These are phyloP conservation scores for Monosporozyma yasuniensis DNA, from an alignment of 805 yeast species.

Conservation along the genomic window DNA sequence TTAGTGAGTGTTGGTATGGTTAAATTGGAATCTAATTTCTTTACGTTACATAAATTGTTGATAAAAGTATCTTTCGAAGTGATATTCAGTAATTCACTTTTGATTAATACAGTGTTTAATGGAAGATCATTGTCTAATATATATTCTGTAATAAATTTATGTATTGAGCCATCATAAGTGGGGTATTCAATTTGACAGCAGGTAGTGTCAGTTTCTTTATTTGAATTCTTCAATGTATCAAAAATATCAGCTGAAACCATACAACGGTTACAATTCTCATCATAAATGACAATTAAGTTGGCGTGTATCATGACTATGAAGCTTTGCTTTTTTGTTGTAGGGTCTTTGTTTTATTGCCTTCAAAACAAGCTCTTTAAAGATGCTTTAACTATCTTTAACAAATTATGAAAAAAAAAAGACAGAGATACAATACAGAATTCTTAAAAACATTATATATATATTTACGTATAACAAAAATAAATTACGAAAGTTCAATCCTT, in stretches of 20 bases:
- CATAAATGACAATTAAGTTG: constrained; percentile 2
- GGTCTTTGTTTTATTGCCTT: background rate
- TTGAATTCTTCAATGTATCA: background rate
- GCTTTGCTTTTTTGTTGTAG: background rate
- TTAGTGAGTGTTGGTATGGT: constrained; percentile 10
- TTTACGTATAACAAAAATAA: no score
- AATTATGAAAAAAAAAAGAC: no score
- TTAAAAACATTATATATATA: no score
- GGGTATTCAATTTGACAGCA: background rate
- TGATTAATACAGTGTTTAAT: background rate
- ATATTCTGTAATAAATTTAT: background rate
- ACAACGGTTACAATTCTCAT: constrained; percentile 3
- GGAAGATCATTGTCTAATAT: background rate
- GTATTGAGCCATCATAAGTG: background rate
- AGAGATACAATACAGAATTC: no score
- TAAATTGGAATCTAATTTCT: background rate
- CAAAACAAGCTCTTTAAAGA: background rate
- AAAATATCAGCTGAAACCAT: constrained; percentile 7
- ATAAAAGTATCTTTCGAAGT: constrained; percentile 5
- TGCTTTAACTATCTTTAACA: background rate
- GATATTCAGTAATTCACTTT: background rate
- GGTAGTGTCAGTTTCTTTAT: background rate
- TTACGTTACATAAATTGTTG: constrained; percentile 11
- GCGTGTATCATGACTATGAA: background rate
- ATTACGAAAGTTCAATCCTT: constrained; percentile 8